Conservation (phyloP, 1,139 yeast species). For the Candida labiduridarum region DNA sequence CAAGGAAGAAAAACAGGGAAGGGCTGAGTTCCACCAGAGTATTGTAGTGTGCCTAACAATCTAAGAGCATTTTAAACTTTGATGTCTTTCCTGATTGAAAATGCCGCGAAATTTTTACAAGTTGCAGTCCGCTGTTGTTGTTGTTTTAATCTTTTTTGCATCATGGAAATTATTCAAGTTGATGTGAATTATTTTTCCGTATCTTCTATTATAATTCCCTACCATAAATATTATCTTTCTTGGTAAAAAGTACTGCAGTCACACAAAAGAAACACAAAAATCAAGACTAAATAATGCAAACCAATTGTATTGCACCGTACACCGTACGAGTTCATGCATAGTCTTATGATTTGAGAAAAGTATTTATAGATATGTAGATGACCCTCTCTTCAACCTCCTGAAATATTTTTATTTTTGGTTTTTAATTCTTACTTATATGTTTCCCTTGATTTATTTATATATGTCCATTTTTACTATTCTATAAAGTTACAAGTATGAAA, state of each 20-base stretch:
- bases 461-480: neutral
- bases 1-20: too few relatives aligned
- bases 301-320: neutral
- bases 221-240: neutral
- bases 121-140: too few relatives aligned
- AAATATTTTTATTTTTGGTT: neutral
- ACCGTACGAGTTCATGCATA: neutral
- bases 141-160: too few relatives aligned
- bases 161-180: too few relatives aligned
- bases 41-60: too few relatives aligned
- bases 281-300: neutral
- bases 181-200: too few relatives aligned
- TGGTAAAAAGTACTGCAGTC: neutral
- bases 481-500: neutral
- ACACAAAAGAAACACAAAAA: neutral
- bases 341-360: neutral
- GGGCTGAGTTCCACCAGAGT: too few relatives aligned
- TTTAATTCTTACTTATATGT: neutral
- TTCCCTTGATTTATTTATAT: neutral
- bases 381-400: neutral
- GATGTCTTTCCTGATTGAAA: too few relatives aligned
- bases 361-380: neutral
- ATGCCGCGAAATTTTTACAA: too few relatives aligned
- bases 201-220: too few relatives aligned
- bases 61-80: too few relatives aligned